Evolutionary conservation across 495 filamentous ascomycete species (phyloP).

Genomic region (Daldinia vernicosa): DNA sequence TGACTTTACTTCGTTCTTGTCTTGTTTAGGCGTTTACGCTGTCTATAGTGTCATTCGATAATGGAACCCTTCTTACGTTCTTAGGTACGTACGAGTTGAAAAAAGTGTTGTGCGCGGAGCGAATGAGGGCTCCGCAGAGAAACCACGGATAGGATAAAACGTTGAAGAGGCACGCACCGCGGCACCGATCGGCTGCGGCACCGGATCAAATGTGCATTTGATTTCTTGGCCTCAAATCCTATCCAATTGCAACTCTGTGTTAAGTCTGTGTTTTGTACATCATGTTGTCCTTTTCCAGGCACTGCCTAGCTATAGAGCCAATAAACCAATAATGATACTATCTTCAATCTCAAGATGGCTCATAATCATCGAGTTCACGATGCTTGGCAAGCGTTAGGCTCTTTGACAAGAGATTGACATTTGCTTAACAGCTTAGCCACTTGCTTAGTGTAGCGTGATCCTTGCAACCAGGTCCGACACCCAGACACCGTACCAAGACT

Average conservation of each 20-base stretch:
- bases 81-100: neutral
- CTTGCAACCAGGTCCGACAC: slow-evolving; percentile 17
- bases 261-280: neutral
- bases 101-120: neutral
- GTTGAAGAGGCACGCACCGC: neutral
- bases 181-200: neutral
- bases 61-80: neutral
- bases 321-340: neutral
- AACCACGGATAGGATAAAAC: neutral
- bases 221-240: slow-evolving; percentile 2
- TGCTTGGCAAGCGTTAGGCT: slow-evolving; percentile 15
- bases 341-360: neutral
- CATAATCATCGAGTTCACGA: slow-evolving; percentile 6
- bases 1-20: neutral
- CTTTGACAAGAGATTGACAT: neutral
- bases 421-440: no score
- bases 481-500: slow-evolving; percentile 5
- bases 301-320: neutral
- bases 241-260: neutral
- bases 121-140: neutral
- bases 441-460: no score
- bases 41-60: neutral
- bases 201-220: neutral
- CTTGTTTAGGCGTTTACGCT: neutral
- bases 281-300: neutral